Base-by-base conservation (phyloP, 2,329 filamentous ascomycete species). In the Byssothecium circinans region DNA sequence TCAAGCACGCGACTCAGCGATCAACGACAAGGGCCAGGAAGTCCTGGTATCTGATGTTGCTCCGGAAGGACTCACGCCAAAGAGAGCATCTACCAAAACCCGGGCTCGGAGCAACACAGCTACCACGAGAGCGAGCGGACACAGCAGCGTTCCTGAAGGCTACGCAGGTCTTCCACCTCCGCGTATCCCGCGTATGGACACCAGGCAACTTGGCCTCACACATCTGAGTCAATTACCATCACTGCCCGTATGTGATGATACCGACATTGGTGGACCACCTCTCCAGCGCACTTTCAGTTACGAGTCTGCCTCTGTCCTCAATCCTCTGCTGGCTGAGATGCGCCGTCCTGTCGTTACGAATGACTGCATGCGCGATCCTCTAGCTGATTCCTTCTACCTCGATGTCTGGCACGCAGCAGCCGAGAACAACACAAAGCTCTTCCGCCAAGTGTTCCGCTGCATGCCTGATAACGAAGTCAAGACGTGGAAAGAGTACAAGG, bases 401-500 rank as follows among this genome's bases (percentile, higher is more conserved):
- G 88, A 95, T 53, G 85, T 89, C 1, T 99, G 95, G 95, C 85
- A 87, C 56, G 81, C 84, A 15, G 85, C 91, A 43, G 94, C 94
- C 1, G 85, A 88, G 54, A 97, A 97, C 75, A 99, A 99, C 69
- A 99, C 94, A 2, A 92, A 91, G 67, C 81, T 99, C 39, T 99
- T 89, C 74, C 87, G 94, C 25, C 84, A 88, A 52, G 92, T 99
- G 8, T 99, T 99, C 76, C 85, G 91, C 38, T 96, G 91, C 71
- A 95, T 95, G 88, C 94, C 94, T 1, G 94, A 99, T 68, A 96
- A 86, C 42, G 90, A 96, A 65, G 94, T 96, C 20, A 86, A 84
- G 54, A 92, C 88, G 35, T 99, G 94, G 94, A 85, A 88, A 57
- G 88, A 95, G 54, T 99, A 99, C 72, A 87, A 89, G 54, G 87